Percentiles rank a stretch among this genome's conserved stretches.
These are phyloP conservation scores for Candida dendrica DNA, from an alignment of 805 yeast species.

Conservation along the genomic window DNA sequence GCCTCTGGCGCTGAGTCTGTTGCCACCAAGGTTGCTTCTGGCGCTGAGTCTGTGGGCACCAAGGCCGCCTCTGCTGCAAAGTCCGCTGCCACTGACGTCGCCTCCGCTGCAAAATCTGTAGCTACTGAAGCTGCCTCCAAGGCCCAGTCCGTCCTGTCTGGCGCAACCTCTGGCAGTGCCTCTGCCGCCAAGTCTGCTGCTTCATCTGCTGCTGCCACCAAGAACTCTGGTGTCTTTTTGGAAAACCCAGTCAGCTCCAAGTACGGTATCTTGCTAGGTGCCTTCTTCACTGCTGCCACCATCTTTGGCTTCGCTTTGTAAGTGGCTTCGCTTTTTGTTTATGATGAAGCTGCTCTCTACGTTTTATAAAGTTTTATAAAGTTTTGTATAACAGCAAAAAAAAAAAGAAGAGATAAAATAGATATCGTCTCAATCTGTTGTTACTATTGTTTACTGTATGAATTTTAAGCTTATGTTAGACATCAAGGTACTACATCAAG, in stretches of 20 bases:
- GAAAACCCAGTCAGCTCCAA: conserved; percentile 29
- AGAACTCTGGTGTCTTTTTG: conserved; percentile 21
- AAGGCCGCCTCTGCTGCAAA: conserved; percentile 11
- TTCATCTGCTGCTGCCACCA: conserved; percentile 8
- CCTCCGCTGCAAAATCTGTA: conserved; percentile 4
- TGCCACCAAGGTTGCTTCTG: conserved; percentile 2
- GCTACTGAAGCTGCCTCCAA: neutral
- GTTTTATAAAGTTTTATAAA: no score
- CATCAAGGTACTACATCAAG: no score
- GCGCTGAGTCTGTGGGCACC: conserved; percentile 6
- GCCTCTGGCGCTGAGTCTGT: conserved; percentile 8
- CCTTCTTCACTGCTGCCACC: conserved; percentile 24
- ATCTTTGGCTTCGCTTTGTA: conserved; percentile 19
- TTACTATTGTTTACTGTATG: no score
- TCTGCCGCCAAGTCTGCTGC: conserved; percentile 8
- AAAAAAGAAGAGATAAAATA: no score
- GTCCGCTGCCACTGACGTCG: conserved; percentile 4
- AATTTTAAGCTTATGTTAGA: no score
- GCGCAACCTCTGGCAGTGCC: conserved; percentile 6
- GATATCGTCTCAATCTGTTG: no score
- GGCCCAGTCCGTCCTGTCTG: neutral
- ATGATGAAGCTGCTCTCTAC: no score
- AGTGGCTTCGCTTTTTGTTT: no score
- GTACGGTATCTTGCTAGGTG: conserved; percentile 24
- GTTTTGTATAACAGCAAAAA: no score